Base-by-base conservation (phyloP, 1,284 basidiomycete genomes). In the Cutaneotrichosporon dermatis region DNA sequence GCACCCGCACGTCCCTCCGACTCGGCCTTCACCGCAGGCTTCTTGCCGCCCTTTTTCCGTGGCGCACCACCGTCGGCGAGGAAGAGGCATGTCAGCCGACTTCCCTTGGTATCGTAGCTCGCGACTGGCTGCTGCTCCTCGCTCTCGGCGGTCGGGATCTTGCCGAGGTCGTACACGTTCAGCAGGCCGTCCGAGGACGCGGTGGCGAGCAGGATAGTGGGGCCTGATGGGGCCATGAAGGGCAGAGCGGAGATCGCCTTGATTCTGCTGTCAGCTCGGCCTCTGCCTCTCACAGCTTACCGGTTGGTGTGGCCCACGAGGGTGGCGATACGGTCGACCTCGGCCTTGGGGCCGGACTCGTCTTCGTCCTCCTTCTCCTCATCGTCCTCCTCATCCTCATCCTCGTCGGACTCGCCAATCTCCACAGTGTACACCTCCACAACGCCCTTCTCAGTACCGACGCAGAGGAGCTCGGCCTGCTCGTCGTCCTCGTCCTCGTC, bases 151-250 rank as follows among this genome's bases (percentile, higher is more conserved):
- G 36, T 12, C 58, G 48, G 51, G 44, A 58, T 79, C 2, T 88
- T 69, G 2, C 82, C 81, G 39, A 93, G 78, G 73, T 94, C 87
- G 75, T 88, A 92, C 11, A 93, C 73, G 67, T 87, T 85, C 66
- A 94, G 86, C 57, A 85, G 84, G 8, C 92, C 92, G 64, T 94
- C 92, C 0, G 90, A 91, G 0, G 90, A 93, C 11, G 85, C 85
- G 4, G 89, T 88, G 59, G 84, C 83, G 10, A 85, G 82, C 16
- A 92, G 79, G 0, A 84, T 85, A 0, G 88, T 89, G 12, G 59
- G 61, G 10, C 61, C 56, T 4, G 60, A 51, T 0, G 71, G 68
- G 4, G 66, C 51, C n/a, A 46, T 36, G 63, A 73, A 72, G 12
- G 60, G 58, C 4, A 78, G 66, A 0, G 71, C 55, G 5, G 76